Percentiles rank a stretch among this genome's conserved stretches.
phyloP scores from a whole-genome alignment of 2,329 filamentous ascomycete species.

The Hypoxylon sp. region DNA sequence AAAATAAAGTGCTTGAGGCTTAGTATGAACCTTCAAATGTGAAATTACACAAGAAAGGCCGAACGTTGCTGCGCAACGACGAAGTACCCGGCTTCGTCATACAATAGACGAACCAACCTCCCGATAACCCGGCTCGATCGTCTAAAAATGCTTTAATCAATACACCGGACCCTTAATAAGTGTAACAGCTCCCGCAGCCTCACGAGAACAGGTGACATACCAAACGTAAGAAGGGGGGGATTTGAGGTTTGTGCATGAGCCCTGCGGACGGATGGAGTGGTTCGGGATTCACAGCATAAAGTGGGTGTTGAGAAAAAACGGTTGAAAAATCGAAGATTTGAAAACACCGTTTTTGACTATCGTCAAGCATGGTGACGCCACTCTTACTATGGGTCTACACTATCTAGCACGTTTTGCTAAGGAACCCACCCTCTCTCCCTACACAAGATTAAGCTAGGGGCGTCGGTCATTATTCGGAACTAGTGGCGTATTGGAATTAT shows the following conservation, averaged over 20 bases:
- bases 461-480: conserved; percentile 8
- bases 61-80: conserved; percentile 7
- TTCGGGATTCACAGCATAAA: conserved; percentile 31
- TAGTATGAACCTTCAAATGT: conserved; percentile 16
- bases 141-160: conserved; percentile 1
- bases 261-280: conserved; percentile 22
- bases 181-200: conserved; percentile 17
- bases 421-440: conserved; percentile 7
- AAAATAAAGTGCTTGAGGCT: conserved; percentile 26
- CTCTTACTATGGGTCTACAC: conserved; percentile 28
- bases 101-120: conserved; percentile 1
- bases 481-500: conserved; percentile 5
- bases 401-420: conserved; percentile 14
- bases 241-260: conserved; percentile 33
- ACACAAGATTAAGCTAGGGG: background rate
- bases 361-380: conserved; percentile 37
- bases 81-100: conserved; percentile 1
- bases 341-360: conserved; percentile 27
- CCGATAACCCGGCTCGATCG: background rate
- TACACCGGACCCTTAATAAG: background rate
- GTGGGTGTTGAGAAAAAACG: conserved; percentile 24
- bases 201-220: conserved; percentile 20
- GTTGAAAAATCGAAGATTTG: conserved; percentile 4
- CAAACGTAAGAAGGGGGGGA: background rate
- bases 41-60: background rate